A percentile compares a stretch with the other conserved stretches of the same genome.
Conservation (phyloP, 345 rosid genomes). For the Linum tenue region DNA sequence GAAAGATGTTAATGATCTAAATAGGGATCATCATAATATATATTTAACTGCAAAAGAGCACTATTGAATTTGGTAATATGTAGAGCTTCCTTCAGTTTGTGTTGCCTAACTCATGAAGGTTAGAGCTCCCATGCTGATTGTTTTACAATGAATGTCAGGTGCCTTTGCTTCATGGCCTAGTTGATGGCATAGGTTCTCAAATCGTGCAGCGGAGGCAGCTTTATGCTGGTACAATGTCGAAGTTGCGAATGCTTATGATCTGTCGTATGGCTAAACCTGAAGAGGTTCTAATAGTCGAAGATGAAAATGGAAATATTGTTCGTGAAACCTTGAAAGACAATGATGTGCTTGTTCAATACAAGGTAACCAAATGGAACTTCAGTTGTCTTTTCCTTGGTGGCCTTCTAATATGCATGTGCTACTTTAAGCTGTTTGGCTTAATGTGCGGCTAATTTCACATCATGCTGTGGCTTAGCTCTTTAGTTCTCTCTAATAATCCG, state of each 20-base stretch:
- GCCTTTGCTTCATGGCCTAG: constrained; percentile 69
- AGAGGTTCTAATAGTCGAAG: constrained; percentile 97
- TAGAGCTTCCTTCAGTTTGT: not conserved
- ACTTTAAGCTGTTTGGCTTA: too few relatives aligned
- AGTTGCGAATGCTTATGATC: constrained; percentile 88
- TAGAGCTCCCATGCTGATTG: not conserved
- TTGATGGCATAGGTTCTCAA: constrained; percentile 75
- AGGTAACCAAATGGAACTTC: constrained; percentile 36
- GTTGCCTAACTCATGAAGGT: not conserved
- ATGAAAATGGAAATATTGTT: constrained; percentile 98
- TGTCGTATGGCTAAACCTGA: constrained; percentile 99
- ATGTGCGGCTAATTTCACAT: too few relatives aligned
- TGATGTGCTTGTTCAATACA: constrained; percentile 97
- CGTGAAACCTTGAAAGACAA: constrained; percentile 99
- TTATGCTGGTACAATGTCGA: constrained; percentile 77
- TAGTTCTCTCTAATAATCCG: not conserved
- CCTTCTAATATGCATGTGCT: not conserved
- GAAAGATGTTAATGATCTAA: too few relatives aligned
- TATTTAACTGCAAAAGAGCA: too few relatives aligned
- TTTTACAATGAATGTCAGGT: constrained; percentile 35
- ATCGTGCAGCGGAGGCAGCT: constrained; percentile 83
- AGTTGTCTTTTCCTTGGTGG: not conserved
- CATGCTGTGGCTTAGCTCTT: not conserved
- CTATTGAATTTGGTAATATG: too few relatives aligned
- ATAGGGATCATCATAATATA: too few relatives aligned